Evolutionary conservation across 331 rosid species (phyloP).

Genomic region (Prunus yedoensis): DNA sequence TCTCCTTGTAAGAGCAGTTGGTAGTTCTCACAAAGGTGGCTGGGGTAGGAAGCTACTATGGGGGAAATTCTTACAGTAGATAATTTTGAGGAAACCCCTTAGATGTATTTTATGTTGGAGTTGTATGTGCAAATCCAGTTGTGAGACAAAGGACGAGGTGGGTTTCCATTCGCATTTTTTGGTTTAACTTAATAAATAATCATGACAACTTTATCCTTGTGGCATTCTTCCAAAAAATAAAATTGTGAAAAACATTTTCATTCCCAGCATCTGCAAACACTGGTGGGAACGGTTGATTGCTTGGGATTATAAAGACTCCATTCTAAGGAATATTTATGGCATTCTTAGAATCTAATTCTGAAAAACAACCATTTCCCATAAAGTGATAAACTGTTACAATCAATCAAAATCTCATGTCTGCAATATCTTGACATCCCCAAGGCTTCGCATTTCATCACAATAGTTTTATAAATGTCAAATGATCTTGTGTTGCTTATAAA

Average conservation of each 20-base stretch:
- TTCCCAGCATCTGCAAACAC: neutral
- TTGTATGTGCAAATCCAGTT: neutral
- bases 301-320: neutral
- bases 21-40: neutral
- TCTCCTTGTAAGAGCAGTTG: neutral
- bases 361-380: neutral
- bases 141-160: neutral
- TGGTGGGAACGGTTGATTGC: neutral
- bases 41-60: neutral
- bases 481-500: neutral
- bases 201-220: neutral
- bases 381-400: neutral
- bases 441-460: neutral
- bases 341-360: neutral
- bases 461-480: neutral
- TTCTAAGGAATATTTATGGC: neutral
- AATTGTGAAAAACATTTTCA: too few relatives aligned
- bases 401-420: neutral
- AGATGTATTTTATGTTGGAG: neutral
- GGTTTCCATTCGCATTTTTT: neutral
- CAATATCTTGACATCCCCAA: neutral
- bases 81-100: neutral
- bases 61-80: neutral
- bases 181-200: too few relatives aligned
- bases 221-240: neutral